Percentiles rank a stretch among this genome's conserved stretches.
These are phyloP conservation scores for Daldinia bambusicola DNA, from an alignment of 495 filamentous ascomycete species.

Conservation along the genomic window DNA sequence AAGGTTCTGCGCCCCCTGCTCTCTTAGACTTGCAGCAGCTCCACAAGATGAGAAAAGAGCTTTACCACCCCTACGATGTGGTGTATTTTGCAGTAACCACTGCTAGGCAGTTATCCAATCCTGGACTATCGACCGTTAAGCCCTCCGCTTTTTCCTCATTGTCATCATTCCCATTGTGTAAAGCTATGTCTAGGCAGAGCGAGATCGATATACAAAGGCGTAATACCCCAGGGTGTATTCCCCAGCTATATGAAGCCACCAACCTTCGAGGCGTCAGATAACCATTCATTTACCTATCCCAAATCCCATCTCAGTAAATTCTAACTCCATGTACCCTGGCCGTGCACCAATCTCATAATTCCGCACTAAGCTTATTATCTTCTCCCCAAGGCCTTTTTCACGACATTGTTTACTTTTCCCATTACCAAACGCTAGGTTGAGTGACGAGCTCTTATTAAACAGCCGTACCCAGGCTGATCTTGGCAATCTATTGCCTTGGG, in stretches of 20 bases:
- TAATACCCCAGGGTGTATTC: neutral
- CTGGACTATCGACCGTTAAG: constrained; percentile 17
- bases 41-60: constrained; percentile 29
- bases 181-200: constrained; percentile 2
- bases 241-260: constrained; percentile 36
- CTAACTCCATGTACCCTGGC: constrained; percentile 12
- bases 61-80: constrained; percentile 15
- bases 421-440: constrained; percentile 4
- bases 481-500: constrained; percentile 10
- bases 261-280: constrained; percentile 15
- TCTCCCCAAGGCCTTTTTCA: neutral
- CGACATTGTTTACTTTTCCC: constrained; percentile 16
- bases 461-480: constrained; percentile 18
- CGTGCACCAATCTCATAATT: constrained; percentile 1
- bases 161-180: constrained; percentile 22
- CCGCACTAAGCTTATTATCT: constrained; percentile 13
- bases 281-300: neutral
- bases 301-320: neutral
- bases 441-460: neutral
- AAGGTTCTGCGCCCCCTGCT: constrained; percentile 27
- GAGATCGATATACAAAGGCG: constrained; percentile 26
- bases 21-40: constrained; percentile 32
- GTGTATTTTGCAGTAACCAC: constrained; percentile 11
- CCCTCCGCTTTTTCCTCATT: constrained; percentile 22
- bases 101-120: neutral